Conservation (phyloP, 805 yeast species). For the Candida maris region DNA sequence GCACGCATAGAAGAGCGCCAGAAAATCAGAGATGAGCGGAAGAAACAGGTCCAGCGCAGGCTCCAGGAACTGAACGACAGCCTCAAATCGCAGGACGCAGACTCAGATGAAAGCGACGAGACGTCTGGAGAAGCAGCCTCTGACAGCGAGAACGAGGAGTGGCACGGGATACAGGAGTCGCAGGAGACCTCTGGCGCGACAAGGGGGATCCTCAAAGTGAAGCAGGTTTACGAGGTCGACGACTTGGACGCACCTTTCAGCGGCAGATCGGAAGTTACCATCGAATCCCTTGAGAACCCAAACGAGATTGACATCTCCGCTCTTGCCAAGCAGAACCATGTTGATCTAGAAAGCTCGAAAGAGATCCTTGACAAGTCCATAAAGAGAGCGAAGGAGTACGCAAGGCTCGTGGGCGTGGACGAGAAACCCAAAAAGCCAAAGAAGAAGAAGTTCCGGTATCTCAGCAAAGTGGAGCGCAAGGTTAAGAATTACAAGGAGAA, state of each 20-base stretch:
- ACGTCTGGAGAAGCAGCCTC: conserved; percentile 25
- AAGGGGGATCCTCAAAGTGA: conserved; percentile 45
- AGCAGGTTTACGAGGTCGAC: conserved; percentile 38
- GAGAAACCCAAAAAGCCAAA: conserved; percentile 39
- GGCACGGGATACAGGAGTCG: conserved; percentile 40
- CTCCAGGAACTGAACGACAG: conserved; percentile 53
- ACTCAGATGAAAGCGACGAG: conserved; percentile 20
- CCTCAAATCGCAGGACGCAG: conserved; percentile 25
- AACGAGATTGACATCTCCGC: conserved; percentile 35
- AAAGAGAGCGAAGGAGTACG: conserved; percentile 78
- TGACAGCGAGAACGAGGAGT: conserved; percentile 26
- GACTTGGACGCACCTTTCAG: conserved; percentile 38
- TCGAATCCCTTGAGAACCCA: conserved; percentile 54
- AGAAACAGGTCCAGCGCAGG: conserved; percentile 60
- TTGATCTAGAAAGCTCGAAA: conserved; percentile 63
- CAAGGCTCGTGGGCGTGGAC: conserved; percentile 56
- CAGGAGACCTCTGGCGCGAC: conserved; percentile 16
- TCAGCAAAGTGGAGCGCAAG: conserved; percentile 76
- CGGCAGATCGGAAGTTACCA: conserved; percentile 46
- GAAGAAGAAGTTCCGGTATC: conserved; percentile 84
- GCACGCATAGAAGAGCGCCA: conserved; percentile 75
- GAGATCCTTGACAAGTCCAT: conserved; percentile 72
- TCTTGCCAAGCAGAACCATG: conserved; percentile 62
- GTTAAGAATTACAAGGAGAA: conserved; percentile 45
- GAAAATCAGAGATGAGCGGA: conserved; percentile 65